A percentile compares a stretch with the other conserved stretches of the same genome.
phyloP scores from a whole-genome alignment of 176 grass and related monocot genomes.

The Areca catechu region DNA sequence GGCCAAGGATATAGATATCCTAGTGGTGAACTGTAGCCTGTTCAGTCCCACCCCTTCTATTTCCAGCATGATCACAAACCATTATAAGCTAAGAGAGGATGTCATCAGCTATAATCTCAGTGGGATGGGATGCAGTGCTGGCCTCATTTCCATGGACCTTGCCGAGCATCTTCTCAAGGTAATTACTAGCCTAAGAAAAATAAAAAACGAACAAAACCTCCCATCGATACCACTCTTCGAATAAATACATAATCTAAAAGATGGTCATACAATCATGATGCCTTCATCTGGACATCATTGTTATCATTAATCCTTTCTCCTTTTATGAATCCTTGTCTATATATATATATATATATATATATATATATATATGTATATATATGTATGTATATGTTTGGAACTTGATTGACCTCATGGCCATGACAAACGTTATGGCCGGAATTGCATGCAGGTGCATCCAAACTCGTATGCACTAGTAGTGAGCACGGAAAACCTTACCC shows the following conservation, averaged over 20 bases:
- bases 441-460: constrained; percentile 3
- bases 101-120: constrained; percentile 1
- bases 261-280: no score
- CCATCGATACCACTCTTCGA: no score
- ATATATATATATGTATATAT: no score
- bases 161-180: constrained; percentile 10
- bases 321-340: no score
- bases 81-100: constrained; percentile 4
- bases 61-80: neutral
- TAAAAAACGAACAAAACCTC: no score
- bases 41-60: constrained; percentile 8
- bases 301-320: no score
- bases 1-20: constrained; percentile 7
- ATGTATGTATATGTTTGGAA: no score
- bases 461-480: constrained; percentile 6
- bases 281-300: no score
- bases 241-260: no score
- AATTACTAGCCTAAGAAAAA: neutral
- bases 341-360: no score
- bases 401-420: no score
- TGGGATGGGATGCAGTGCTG: constrained; percentile 8
- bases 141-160: constrained; percentile 10
- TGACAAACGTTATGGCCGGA: no score
- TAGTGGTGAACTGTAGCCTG: constrained; percentile 1
- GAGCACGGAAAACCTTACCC: constrained; percentile 11